phyloP scores from a whole-genome alignment of 495 filamentous ascomycete genomes.

The Lepidopterella palustris region DNA sequence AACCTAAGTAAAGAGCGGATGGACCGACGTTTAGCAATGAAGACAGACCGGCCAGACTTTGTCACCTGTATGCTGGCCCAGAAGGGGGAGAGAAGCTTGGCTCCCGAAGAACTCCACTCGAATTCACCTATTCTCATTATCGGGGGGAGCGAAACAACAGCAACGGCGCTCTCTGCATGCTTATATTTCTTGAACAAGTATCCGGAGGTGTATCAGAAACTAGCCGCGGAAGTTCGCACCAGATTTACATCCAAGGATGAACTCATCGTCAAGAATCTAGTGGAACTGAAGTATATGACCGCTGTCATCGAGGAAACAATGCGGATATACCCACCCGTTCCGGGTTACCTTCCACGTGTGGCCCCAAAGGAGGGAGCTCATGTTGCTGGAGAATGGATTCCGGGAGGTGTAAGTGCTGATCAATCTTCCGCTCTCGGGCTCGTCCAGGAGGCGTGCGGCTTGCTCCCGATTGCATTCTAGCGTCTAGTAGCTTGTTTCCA shows the following conservation, averaged over 20 bases:
- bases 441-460: background rate
- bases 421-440: background rate
- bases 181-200: constrained; percentile 14
- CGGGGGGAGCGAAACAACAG: constrained; percentile 26
- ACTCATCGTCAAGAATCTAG: background rate
- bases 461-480: background rate
- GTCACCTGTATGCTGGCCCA: constrained; percentile 14
- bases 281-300: constrained; percentile 11
- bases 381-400: constrained; percentile 9
- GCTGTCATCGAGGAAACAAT: constrained; percentile 24
- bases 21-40: constrained; percentile 5
- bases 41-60: constrained; percentile 17
- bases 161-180: constrained; percentile 14
- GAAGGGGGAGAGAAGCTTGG: constrained; percentile 1
- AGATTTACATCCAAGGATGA: constrained; percentile 9
- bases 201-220: constrained; percentile 1
- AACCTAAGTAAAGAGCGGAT: constrained; percentile 5
- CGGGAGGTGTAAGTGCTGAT: background rate
- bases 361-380: constrained; percentile 5
- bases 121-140: constrained; percentile 14
- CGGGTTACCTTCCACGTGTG: constrained; percentile 1
- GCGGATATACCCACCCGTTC: constrained; percentile 21
- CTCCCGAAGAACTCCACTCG: constrained; percentile 4
- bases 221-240: constrained; percentile 16
- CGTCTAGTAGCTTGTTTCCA: background rate